Base-by-base conservation (phyloP, 257 asterid species). In the Nicotiana undulata region DNA sequence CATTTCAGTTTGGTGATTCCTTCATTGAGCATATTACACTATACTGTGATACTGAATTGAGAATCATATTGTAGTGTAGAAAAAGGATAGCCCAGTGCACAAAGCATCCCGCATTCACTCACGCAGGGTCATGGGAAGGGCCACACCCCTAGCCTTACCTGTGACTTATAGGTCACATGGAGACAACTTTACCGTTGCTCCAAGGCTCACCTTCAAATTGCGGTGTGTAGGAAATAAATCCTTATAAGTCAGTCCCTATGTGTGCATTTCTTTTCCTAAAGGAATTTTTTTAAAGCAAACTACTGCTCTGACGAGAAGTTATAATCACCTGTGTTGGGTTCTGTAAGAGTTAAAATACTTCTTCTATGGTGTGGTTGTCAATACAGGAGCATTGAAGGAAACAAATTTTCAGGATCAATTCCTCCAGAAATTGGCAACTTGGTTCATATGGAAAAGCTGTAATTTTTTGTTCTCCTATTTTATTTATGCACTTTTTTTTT, bases 321-420 rank as follows among this genome's bases (percentile, higher is more conserved):
- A 15, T 24, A 4, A 7, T 74, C 60, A 72, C 37, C 78, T 72
- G 9, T 24, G 24, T 15, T 49, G 13, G 24, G 26, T 26, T 24
- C 44, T 12, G 3, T 74, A 63, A 4, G 79, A 24, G 10, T 15
- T 49, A 49, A 74, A 72, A 26, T 16, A 2, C 44, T 20, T 49
- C 44, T 24, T 49, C 61, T 15, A 24, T 74, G 24, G 22, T 15
- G 15, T 74, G 24, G 22, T 12, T 46, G 56, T 7, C 40, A 74
- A 49, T 49, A 83, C 92, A 95, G 99, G 91, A 95, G 95, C 84
- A 90, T 93, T 63, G 99, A 95, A 86, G 98, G 94, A 64, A 93
- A 93, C 81, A 87, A 34, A 8, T 90, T 93, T 87, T 88, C 94
- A 44, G 98, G 97, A 81, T 74, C 86, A 9, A 84, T 95, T 88